A percentile compares a stretch with the other conserved stretches of the same genome.
These are phyloP conservation scores for Russula emetica DNA, from an alignment of 768 basidiomycete species.

Conservation along the genomic window DNA sequence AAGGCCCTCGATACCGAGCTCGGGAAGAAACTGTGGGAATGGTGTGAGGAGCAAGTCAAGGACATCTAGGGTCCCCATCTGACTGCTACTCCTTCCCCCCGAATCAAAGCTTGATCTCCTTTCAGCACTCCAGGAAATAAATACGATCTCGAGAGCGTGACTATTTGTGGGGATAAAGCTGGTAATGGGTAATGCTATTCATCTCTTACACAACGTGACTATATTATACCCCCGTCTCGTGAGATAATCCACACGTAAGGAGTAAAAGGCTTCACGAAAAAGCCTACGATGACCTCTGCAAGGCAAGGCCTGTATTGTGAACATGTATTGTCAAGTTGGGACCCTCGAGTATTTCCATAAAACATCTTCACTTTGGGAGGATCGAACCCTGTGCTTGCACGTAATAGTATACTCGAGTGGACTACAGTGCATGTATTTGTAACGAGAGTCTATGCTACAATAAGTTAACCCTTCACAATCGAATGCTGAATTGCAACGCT, in stretches of 20 bases:
- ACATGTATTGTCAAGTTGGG: no score
- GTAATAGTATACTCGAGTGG: conserved; percentile 18
- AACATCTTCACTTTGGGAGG: conserved; percentile 29
- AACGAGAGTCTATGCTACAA: background rate
- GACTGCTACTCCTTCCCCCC: no score
- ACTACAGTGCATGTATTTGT: conserved; percentile 5
- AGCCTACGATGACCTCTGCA: no score
- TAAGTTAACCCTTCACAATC: conserved; percentile 4
- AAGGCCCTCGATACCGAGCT: conserved; percentile 1
- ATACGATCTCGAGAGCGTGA: no score
- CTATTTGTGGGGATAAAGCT: no score
- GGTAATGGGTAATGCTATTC: no score
- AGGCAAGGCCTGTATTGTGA: no score
- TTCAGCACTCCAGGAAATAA: no score
- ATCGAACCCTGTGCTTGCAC: conserved; percentile 45
- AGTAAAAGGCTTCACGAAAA: no score
- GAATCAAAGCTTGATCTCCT: background rate
- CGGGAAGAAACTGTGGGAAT: conserved; percentile 3
- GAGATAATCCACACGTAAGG: no score
- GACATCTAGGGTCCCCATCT: background rate
- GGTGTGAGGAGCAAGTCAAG: conserved; percentile 11
- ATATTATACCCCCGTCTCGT: no score
- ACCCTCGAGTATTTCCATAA: background rate
- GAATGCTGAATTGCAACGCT: background rate
- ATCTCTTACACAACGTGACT: no score